These are phyloP conservation scores for Lachancea sp. DNA, from an alignment of 805 yeast species.

Conservation along the genomic window DNA sequence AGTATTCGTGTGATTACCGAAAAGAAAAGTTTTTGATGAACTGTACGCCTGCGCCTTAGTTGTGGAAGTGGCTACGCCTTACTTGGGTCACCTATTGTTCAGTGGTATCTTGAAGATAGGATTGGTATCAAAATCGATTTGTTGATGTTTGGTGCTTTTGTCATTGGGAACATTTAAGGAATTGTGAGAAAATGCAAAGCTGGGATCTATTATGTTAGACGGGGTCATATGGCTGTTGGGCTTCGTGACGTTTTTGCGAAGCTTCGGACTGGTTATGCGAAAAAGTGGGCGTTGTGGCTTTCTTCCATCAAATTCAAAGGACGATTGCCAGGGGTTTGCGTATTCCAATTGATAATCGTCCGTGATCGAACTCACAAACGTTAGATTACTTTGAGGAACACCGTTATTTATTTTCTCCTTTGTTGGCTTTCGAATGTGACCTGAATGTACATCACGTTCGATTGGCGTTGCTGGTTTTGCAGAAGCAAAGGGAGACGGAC, in stretches of 20 bases:
- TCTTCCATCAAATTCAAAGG: conserved; percentile 6
- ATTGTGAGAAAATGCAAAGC: conserved; percentile 4
- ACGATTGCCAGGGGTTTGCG: conserved; percentile 8
- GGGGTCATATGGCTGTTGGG: background rate
- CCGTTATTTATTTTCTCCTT: background rate
- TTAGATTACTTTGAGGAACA: background rate
- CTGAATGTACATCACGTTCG: background rate
- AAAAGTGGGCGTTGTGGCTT: conserved; percentile 7
- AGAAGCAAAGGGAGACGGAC: background rate
- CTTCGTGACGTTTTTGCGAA: background rate
- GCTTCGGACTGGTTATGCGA: conserved; percentile 2
- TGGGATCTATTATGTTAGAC: background rate
- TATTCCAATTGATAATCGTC: conserved; percentile 5
- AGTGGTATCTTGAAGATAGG: conserved; percentile 21
- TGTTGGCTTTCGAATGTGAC: background rate
- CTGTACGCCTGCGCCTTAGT: background rate
- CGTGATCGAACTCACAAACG: conserved; percentile 4
- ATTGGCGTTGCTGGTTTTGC: background rate
- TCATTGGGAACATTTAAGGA: conserved; percentile 6
- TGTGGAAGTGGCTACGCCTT: background rate
- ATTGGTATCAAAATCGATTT: conserved; percentile 16
- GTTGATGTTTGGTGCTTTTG: conserved; percentile 8
- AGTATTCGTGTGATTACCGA: background rate
- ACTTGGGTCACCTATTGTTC: conserved; percentile 7
- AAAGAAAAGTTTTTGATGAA: background rate